These are phyloP conservation scores for Calonectria pseudoturangicola DNA, from an alignment of 2,329 filamentous ascomycete genomes.

Conservation along the genomic window DNA sequence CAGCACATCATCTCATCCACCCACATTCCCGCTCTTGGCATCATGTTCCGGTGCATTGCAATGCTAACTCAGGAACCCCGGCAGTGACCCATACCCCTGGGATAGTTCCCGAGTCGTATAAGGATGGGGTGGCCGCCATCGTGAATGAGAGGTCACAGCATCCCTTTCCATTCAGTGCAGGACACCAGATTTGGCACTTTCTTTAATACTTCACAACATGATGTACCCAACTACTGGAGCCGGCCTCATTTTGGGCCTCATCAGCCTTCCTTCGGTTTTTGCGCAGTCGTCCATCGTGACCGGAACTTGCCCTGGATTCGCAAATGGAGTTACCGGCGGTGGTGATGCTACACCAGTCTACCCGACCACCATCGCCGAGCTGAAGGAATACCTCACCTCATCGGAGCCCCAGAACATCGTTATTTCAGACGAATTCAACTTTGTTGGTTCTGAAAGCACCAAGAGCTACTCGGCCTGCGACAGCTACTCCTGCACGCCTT, in stretches of 20 bases:
- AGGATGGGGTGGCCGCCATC: not conserved
- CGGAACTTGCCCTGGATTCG: conserved; percentile 24
- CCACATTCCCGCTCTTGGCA: not conserved
- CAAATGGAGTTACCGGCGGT: conserved; percentile 10
- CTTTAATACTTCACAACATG: not conserved
- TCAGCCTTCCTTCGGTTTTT: not conserved
- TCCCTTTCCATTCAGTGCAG: conserved; percentile 8
- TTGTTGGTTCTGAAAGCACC: conserved; percentile 4
- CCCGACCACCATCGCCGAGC: conserved; percentile 11
- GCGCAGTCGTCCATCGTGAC: conserved; percentile 9
- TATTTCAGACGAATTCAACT: conserved; percentile 16
- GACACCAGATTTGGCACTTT: not conserved
- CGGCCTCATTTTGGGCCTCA: not conserved
- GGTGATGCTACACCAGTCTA: conserved; percentile 4
- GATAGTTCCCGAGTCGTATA: not conserved
- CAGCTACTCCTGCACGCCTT: conserved; percentile 1
- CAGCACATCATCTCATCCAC: not conserved
- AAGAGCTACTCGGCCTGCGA: not conserved
- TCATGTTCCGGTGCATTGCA: not conserved
- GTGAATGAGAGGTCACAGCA: not conserved
- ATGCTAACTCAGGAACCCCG: not conserved
- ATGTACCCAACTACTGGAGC: conserved; percentile 10
- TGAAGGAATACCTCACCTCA: not conserved
- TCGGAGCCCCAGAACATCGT: conserved; percentile 3
- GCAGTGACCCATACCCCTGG: not conserved